Evolutionary conservation across 2,329 filamentous ascomycete genomes (phyloP).

Genomic region (Colletotrichum sp.): DNA sequence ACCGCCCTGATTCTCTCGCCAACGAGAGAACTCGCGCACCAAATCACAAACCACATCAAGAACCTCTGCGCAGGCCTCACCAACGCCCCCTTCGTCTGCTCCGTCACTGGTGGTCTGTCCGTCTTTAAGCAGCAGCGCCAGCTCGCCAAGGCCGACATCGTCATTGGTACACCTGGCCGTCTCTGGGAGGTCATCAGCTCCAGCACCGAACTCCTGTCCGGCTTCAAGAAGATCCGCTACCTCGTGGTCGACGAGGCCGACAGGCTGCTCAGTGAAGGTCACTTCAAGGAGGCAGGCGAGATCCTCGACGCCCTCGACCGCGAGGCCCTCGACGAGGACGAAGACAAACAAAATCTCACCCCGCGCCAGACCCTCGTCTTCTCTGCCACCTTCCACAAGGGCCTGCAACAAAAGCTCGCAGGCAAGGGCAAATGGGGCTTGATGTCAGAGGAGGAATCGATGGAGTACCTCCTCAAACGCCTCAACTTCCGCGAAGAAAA

Average conservation of each 20-base stretch:
- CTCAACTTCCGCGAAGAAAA: constrained; percentile 85
- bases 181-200: constrained; percentile 92
- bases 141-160: constrained; percentile 82
- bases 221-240: constrained; percentile 78
- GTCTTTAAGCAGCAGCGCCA: constrained; percentile 94
- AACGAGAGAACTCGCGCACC: constrained; percentile 91
- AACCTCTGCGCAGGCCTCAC: constrained; percentile 70
- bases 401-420: constrained; percentile 87
- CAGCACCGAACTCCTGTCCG: constrained; percentile 70
- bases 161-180: constrained; percentile 91
- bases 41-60: constrained; percentile 83
- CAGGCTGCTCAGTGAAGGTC: constrained; percentile 86
- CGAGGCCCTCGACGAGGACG: constrained; percentile 65
- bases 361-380: constrained; percentile 90
- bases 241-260: constrained; percentile 95
- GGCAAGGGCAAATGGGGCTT: constrained; percentile 67
- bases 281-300: constrained; percentile 93
- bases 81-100: constrained; percentile 75
- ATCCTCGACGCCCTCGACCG: constrained; percentile 83
- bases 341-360: constrained; percentile 48
- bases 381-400: constrained; percentile 93
- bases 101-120: constrained; percentile 89
- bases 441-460: constrained; percentile 77
- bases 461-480: constrained; percentile 91
- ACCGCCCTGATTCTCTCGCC: constrained; percentile 86